phyloP scores from a whole-genome alignment of 352 stramenopile genomes.

The Pythium brassicae region DNA sequence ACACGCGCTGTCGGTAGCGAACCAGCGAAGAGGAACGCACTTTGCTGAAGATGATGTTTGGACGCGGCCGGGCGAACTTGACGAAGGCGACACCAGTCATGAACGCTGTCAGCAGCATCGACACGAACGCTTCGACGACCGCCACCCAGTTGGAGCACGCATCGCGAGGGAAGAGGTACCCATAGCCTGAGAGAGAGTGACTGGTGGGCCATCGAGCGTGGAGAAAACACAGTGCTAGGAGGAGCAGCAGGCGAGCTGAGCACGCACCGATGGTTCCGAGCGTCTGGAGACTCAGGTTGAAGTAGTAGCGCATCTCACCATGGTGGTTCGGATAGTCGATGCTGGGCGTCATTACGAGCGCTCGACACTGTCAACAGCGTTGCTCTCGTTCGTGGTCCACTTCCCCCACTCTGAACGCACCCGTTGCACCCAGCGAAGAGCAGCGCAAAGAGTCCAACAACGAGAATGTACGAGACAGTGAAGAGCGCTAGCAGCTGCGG shows the following conservation, averaged over 20 bases:
- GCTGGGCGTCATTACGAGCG: background rate
- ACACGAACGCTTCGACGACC: slow-evolving; percentile 45
- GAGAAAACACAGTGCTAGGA: background rate
- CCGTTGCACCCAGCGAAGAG: slow-evolving; percentile 35
- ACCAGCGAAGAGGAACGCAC: slow-evolving; percentile 1
- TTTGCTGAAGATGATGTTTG: slow-evolving; percentile 48
- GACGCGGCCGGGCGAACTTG: slow-evolving; percentile 49
- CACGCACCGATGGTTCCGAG: slow-evolving; percentile 46
- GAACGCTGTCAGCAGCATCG: slow-evolving; percentile 54
- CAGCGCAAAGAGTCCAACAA: slow-evolving; percentile 45
- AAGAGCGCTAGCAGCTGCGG: slow-evolving; percentile 39
- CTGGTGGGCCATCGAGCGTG: background rate
- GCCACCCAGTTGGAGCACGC: slow-evolving; percentile 50
- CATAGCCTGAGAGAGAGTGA: slow-evolving; percentile 25
- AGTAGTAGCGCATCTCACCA: slow-evolving; percentile 32
- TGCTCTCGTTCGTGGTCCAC: background rate
- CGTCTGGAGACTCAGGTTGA: slow-evolving; percentile 61
- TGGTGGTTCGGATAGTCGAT: slow-evolving; percentile 8
- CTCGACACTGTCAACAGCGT: background rate
- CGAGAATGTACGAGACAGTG: slow-evolving; percentile 34
- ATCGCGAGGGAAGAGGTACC: slow-evolving; percentile 36
- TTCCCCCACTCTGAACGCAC: slow-evolving; percentile 13
- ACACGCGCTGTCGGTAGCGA: background rate
- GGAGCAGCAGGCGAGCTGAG: background rate
- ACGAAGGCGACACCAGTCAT: slow-evolving; percentile 62